A percentile compares a stretch with the other conserved stretches of the same genome.
phyloP scores from a whole-genome alignment of 139 green algal species.

The Chlamydomonas incerta region DNA sequence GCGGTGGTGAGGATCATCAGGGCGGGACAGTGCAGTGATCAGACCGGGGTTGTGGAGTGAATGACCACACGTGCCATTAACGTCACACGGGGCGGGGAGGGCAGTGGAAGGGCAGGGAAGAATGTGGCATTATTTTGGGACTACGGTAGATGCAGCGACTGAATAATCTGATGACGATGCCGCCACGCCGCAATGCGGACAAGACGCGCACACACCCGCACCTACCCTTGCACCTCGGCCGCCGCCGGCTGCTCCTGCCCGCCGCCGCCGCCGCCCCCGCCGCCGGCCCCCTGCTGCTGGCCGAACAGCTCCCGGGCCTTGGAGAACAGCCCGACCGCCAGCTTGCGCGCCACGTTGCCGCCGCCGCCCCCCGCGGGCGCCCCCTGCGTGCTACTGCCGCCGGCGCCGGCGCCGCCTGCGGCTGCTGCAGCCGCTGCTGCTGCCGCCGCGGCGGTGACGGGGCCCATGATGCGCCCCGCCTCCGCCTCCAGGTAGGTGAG shows the following conservation, averaged over 20 bases:
- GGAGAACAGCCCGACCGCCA: slow-evolving; percentile 41
- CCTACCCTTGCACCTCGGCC: slow-evolving; percentile 33
- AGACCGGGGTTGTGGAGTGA: too few relatives aligned
- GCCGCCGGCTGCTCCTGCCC: slow-evolving; percentile 31
- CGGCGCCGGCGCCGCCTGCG: background rate
- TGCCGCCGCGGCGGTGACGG: background rate
- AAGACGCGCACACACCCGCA: background rate
- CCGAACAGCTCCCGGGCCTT: slow-evolving; percentile 30
- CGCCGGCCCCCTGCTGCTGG: background rate
- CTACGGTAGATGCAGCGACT: background rate
- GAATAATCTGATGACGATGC: too few relatives aligned
- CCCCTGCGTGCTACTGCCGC: background rate
- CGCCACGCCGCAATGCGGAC: too few relatives aligned
- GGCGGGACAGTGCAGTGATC: too few relatives aligned
- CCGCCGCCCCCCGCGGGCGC: background rate
- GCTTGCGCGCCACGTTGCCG: background rate
- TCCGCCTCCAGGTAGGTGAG: slow-evolving; percentile 75
- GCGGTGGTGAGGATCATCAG: background rate
- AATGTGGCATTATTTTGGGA: too few relatives aligned
- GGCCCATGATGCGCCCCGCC: slow-evolving; percentile 46
- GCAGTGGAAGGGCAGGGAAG: too few relatives aligned
- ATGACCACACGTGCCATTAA: too few relatives aligned
- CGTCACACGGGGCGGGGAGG: too few relatives aligned
- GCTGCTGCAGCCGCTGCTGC: background rate
- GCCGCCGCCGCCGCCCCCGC: background rate